These are phyloP conservation scores for Eragrostis nindensis DNA, from an alignment of 176 grass and related monocot genomes.

Conservation along the genomic window DNA sequence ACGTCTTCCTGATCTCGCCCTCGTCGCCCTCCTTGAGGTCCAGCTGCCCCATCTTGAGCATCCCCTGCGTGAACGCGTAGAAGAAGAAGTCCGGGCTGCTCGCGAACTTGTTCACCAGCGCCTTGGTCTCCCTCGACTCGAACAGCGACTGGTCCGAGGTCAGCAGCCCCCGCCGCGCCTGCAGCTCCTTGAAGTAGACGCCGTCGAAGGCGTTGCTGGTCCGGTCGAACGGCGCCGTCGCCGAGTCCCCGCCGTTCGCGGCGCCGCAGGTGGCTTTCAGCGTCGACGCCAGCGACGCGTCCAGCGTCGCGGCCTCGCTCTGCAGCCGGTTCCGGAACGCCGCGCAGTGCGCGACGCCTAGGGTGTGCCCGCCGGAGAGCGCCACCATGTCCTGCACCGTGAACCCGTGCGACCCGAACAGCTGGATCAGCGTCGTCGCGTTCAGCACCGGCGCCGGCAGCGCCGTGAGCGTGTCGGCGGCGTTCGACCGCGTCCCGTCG, in stretches of 20 bases:
- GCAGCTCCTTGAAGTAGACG: constrained; percentile 70
- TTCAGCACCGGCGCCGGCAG: constrained; percentile 62
- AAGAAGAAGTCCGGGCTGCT: constrained; percentile 79
- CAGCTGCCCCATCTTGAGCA: constrained; percentile 86
- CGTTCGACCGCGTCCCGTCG: constrained; percentile 66
- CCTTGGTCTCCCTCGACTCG: constrained; percentile 58
- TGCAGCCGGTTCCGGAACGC: constrained; percentile 55
- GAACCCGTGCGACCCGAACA: constrained; percentile 64
- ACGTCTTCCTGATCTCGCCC: constrained; percentile 69
- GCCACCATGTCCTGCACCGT: constrained; percentile 64
- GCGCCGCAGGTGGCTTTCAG: constrained; percentile 50
- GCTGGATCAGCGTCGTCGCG: constrained; percentile 46
- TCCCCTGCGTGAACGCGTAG: constrained; percentile 74
- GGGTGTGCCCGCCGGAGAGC: constrained; percentile 76
- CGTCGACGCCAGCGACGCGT: constrained; percentile 36
- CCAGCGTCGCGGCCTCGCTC: constrained; percentile 45
- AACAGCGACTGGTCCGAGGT: constrained; percentile 82
- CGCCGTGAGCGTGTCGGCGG: constrained; percentile 56
- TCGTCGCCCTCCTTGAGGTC: constrained; percentile 69
- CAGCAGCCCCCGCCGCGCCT: constrained; percentile 57
- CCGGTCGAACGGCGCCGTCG: constrained; percentile 63
- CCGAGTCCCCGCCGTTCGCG: constrained; percentile 48
- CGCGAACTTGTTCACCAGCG: constrained; percentile 64
- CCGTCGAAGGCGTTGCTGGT: constrained; percentile 67
- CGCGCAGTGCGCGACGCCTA: constrained; percentile 69